Conservation (phyloP, 2,329 filamentous ascomycete species). For the Peltaster fructicola region DNA sequence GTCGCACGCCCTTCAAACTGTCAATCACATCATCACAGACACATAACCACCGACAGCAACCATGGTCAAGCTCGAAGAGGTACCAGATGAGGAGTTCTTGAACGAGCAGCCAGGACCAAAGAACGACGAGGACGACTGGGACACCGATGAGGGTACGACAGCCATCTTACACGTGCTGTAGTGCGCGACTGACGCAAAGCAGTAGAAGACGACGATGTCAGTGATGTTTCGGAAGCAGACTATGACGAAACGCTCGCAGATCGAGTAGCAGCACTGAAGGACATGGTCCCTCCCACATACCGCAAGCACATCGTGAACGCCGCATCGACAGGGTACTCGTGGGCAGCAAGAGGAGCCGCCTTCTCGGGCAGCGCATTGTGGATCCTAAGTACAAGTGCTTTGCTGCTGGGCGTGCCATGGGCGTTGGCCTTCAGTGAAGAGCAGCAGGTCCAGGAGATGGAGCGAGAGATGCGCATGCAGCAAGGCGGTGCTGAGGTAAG, state of each 20-base stretch:
- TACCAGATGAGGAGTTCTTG: constrained; percentile 89
- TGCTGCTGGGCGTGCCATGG: constrained; percentile 84
- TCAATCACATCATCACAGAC: too few species aligned
- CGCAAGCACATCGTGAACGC: constrained; percentile 23
- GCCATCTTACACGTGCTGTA: background rate
- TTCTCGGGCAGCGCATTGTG: constrained; percentile 78
- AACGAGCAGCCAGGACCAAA: constrained; percentile 45
- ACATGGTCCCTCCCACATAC: constrained; percentile 28
- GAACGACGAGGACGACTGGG: constrained; percentile 54
- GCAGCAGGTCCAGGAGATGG: constrained; percentile 93
- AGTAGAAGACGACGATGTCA: constrained; percentile 47
- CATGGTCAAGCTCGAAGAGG: constrained; percentile 48
- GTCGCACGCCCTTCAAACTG: too few species aligned
- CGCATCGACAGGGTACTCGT: constrained; percentile 34
- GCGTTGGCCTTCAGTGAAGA: constrained; percentile 87
- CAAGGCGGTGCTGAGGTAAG: constrained; percentile 77
- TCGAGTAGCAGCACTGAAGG: constrained; percentile 25
- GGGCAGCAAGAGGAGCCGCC: constrained; percentile 42
- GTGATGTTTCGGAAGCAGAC: constrained; percentile 43
- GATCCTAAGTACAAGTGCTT: constrained; percentile 75
- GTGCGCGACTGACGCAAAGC: constrained; percentile 1
- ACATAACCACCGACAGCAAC: constrained; percentile 1
- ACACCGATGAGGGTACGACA: constrained; percentile 69
- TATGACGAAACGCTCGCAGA: constrained; percentile 27
- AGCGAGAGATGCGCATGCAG: constrained; percentile 92